phyloP scores from a whole-genome alignment of 2,329 filamentous ascomycete species.

The Fusarium sp. region DNA sequence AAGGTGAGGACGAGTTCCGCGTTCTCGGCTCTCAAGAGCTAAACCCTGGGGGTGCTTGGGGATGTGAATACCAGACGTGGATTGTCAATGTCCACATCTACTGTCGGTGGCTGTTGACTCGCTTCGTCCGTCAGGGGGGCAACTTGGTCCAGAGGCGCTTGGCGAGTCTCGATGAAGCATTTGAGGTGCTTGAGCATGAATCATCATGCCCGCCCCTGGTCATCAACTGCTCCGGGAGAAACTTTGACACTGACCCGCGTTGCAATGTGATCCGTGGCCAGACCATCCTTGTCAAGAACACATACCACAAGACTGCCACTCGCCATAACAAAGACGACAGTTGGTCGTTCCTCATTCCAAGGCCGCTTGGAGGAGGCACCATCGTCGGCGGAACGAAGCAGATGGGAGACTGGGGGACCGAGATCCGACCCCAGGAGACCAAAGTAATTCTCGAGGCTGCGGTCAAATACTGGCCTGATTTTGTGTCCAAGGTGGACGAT shows the following conservation, averaged over 20 bases:
- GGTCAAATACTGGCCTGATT: constrained; percentile 4
- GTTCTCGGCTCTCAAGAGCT: no score
- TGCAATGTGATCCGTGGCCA: constrained; percentile 1
- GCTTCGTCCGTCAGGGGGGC: neutral
- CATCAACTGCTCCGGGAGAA: constrained; percentile 4
- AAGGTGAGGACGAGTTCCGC: no score
- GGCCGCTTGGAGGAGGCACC: constrained; percentile 4
- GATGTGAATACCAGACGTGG: no score
- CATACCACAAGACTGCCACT: constrained; percentile 5
- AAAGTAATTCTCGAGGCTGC: neutral
- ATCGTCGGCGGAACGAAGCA: constrained; percentile 11
- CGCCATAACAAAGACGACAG: neutral
- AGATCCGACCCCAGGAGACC: neutral
- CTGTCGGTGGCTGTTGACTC: no score
- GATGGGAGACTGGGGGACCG: neutral
- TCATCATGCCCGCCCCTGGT: neutral
- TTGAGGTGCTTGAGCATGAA: neutral
- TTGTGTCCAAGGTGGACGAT: constrained; percentile 4
- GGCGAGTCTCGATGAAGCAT: constrained; percentile 1
- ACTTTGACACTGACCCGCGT: neutral
- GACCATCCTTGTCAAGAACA: neutral
- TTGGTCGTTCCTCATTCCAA: constrained; percentile 7
- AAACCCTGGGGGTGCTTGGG: no score
- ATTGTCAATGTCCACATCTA: no score
- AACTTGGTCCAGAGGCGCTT: neutral